Evolutionary conservation across 2,329 filamentous ascomycete genomes (phyloP), one percentile per base, ranked within the genome.

Genomic region (Metarhizium album): DNA sequence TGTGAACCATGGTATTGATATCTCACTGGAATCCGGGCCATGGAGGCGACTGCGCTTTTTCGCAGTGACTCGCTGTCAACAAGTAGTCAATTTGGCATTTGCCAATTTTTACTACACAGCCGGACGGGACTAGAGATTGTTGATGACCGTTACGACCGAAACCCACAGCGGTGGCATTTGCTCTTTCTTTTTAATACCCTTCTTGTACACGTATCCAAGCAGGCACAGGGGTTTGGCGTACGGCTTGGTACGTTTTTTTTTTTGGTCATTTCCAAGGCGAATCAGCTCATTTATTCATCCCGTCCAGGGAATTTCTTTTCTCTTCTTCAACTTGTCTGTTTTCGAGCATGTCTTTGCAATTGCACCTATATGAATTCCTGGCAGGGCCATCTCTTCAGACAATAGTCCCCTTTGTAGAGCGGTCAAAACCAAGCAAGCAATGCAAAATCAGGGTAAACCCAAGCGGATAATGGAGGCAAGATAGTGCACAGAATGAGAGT

Each of bases 1-100:
- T 94, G 43, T 93, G 22, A 43, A n/a, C 22, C 33, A 24, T 14
- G 3, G 23, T 14, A 8, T 11, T 64, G 71, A 49, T 42, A 47
- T 22, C 13, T 20, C 24, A 43, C 11, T 23, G 23, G 6, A 31
- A 18, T 0, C 8, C n/a, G 3, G 18, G 16, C 7, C 37, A 40
- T 18, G 16, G 16, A 22, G 20, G 13, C 7, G n/a, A 20, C 8
- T 22, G 37, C 6, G 6, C 16, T 40, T 18, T 9, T 16, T 18
- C 18, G 27, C 27, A 29, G 7, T 40, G 37, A n/a, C 16, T 40
- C 16, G 16, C n/a, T 18, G 20, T 20, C 7, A 37, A 40, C 16
- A 20, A 18, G 20, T 40, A 16, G 6, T 9, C 14, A 14, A 18
- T 9, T 14, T 14, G 37, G n/a, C 37, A 9, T 51, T n/a, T 52